Conservation (phyloP, 2,329 filamentous ascomycete species). For the Fusarium verticillioides region DNA sequence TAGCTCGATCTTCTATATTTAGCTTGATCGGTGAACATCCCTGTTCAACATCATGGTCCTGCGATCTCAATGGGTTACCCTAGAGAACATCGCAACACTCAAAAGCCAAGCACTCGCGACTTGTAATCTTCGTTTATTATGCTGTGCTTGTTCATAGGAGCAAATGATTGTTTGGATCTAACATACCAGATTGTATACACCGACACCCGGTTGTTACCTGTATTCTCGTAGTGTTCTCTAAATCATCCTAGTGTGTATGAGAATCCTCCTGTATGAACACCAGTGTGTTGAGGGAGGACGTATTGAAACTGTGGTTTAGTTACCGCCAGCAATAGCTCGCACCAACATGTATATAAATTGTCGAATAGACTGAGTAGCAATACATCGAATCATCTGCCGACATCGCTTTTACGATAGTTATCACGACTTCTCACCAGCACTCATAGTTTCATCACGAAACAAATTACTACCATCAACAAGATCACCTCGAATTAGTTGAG, state of each 20-base stretch:
- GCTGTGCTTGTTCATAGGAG: neutral
- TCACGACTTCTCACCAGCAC: neutral
- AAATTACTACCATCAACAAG: neutral
- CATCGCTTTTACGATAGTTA: neutral
- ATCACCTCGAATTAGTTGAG: neutral
- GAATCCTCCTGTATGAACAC: too few relatives aligned
- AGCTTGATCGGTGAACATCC: neutral
- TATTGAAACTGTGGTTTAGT: accelerated
- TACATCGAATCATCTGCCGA: neutral
- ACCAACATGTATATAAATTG: neutral
- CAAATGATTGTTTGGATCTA: neutral
- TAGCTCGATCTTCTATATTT: neutral
- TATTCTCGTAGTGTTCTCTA: too few relatives aligned
- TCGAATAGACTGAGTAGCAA: neutral
- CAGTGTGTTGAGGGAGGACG: accelerated
- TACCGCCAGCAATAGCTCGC: too few relatives aligned
- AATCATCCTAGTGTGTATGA: too few relatives aligned
- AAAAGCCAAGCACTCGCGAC: neutral
- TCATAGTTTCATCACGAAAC: accelerated
- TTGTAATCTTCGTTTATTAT: neutral
- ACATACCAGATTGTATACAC: neutral
- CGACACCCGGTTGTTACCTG: accelerated
- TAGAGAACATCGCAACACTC: neutral
- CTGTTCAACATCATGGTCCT: neutral
- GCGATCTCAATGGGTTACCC: constrained; percentile 1